Evolutionary conservation across 352 stramenopile species (phyloP).

Genomic region (Phytophthora sojae): DNA sequence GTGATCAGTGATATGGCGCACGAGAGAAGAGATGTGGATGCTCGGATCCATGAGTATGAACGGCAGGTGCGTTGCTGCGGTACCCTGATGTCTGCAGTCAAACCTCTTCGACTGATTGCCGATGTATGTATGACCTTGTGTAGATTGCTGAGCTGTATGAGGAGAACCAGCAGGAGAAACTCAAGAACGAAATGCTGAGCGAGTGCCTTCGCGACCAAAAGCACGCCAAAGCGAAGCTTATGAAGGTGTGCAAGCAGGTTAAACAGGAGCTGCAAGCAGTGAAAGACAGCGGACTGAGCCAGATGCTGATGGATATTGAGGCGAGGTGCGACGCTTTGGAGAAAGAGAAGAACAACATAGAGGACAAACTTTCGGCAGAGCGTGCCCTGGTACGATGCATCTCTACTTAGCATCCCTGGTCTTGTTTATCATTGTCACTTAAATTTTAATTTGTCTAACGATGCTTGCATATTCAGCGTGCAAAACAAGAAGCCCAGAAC

Average conservation of each 20-base stretch:
- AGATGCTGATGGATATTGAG: conserved; percentile 76
- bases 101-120: background rate
- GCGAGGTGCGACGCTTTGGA: conserved; percentile 61
- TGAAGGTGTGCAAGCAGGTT: conserved; percentile 76
- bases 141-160: conserved; percentile 74
- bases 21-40: conserved; percentile 40
- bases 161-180: conserved; percentile 74
- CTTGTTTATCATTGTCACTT: background rate
- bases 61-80: conserved; percentile 45
- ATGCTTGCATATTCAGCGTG: conserved; percentile 16
- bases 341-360: conserved; percentile 49
- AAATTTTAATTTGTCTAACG: background rate
- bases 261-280: conserved; percentile 69
- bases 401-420: background rate
- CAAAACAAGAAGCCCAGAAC: conserved; percentile 27
- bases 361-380: conserved; percentile 46
- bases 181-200: conserved; percentile 72
- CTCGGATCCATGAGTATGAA: conserved; percentile 76
- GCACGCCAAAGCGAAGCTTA: conserved; percentile 67
- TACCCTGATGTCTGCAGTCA: background rate
- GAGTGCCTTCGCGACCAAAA: conserved; percentile 79
- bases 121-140: background rate
- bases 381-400: conserved; percentile 42
- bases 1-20: conserved; percentile 44
- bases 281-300: conserved; percentile 66